These are phyloP conservation scores for Pichia sp. DNA, from an alignment of 1,139 yeast species.

Conservation along the genomic window DNA sequence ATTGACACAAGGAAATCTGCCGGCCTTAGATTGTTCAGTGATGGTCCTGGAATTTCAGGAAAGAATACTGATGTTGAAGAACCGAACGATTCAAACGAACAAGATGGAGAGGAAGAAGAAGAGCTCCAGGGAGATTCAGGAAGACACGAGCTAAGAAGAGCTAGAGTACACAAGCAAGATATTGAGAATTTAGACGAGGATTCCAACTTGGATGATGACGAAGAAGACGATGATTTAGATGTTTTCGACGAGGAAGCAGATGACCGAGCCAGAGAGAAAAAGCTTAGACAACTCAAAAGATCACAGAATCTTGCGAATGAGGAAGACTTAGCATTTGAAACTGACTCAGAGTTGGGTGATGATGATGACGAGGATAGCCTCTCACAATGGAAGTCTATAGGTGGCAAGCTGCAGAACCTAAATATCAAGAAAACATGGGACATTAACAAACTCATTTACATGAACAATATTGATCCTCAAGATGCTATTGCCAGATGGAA, in stretches of 20 bases:
- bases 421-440: slow-evolving; percentile 61
- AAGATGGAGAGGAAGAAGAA: slow-evolving; percentile 40
- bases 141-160: slow-evolving; percentile 55
- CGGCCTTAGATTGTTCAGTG: slow-evolving; percentile 70
- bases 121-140: slow-evolving; percentile 47
- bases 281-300: slow-evolving; percentile 46
- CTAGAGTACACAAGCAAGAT: slow-evolving; percentile 55
- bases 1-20: slow-evolving; percentile 53
- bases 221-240: slow-evolving; percentile 32
- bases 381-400: slow-evolving; percentile 33
- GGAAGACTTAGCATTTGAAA: slow-evolving; percentile 40
- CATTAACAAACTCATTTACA: slow-evolving; percentile 72
- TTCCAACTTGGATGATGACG: slow-evolving; percentile 39
- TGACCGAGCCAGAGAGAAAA: slow-evolving; percentile 32
- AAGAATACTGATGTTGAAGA: slow-evolving; percentile 39
- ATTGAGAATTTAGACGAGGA: slow-evolving; percentile 38
- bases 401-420: slow-evolving; percentile 37
- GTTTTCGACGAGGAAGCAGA: slow-evolving; percentile 34
- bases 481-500: slow-evolving; percentile 79
- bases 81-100: slow-evolving; percentile 37
- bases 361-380: slow-evolving; percentile 23
- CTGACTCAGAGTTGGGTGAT: slow-evolving; percentile 40
- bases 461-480: slow-evolving; percentile 68
- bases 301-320: slow-evolving; percentile 27
- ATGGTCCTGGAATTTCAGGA: slow-evolving; percentile 46